These are phyloP conservation scores for Acarospora socialis DNA, from an alignment of 2,329 filamentous ascomycete genomes.

Conservation along the genomic window DNA sequence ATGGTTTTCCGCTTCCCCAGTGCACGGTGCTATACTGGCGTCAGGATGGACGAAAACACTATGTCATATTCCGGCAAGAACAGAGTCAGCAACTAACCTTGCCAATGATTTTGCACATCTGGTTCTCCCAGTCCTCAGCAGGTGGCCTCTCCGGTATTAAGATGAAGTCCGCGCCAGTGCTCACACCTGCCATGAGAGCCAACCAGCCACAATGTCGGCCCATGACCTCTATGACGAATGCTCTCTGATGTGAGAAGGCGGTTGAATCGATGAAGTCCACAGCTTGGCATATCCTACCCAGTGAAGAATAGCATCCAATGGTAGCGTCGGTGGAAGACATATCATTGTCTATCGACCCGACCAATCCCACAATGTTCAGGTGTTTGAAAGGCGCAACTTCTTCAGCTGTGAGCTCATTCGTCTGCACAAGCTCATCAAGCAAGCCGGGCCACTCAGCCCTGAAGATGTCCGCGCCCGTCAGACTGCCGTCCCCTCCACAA, in stretches of 20 bases:
- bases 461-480: conserved; percentile 92
- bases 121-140: conserved; percentile 70
- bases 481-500: conserved; percentile 88
- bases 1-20: conserved; percentile 95
- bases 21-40: conserved; percentile 52
- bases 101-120: conserved; percentile 68
- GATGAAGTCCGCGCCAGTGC: conserved; percentile 87
- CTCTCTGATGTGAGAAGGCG: conserved; percentile 81
- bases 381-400: conserved; percentile 66
- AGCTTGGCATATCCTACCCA: conserved; percentile 85
- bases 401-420: conserved; percentile 52
- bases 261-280: conserved; percentile 96
- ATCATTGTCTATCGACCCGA: conserved; percentile 97
- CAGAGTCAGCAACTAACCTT: conserved; percentile 37
- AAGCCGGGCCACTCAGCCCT: conserved; percentile 82
- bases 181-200: conserved; percentile 88
- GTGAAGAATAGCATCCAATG: conserved; percentile 89
- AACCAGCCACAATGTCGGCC: conserved; percentile 96
- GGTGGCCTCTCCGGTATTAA: conserved; percentile 94
- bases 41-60: conserved; percentile 15
- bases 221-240: conserved; percentile 98
- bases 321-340: conserved; percentile 94
- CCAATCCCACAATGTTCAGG: conserved; percentile 90
- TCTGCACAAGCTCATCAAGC: conserved; percentile 67
- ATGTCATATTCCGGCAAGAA: not conserved